Evolutionary conservation across 441 rosid species (phyloP).

Genomic region (Adansonia grandidieri): DNA sequence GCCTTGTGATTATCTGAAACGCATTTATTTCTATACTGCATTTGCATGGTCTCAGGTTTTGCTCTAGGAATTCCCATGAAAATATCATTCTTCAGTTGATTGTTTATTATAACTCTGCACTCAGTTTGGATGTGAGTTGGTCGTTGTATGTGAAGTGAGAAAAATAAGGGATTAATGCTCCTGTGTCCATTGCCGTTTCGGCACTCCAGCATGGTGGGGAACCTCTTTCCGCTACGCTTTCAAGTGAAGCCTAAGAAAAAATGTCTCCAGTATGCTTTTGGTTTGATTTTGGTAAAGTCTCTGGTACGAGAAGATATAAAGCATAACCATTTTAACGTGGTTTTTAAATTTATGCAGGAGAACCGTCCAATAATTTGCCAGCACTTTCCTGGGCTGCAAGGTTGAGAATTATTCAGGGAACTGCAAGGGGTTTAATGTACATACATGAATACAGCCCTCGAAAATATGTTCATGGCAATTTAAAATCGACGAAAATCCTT

Average conservation of each 20-base stretch:
- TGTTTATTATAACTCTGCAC: no score
- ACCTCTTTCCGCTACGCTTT: not conserved
- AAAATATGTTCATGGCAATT: constrained; percentile 72
- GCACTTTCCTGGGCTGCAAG: constrained; percentile 71
- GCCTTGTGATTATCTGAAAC: not conserved
- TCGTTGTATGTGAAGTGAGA: no score
- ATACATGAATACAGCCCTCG: constrained; percentile 76
- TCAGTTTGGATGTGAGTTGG: no score
- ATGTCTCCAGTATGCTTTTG: not conserved
- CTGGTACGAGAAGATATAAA: not conserved
- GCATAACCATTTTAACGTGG: no score
- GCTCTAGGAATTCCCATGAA: no score
- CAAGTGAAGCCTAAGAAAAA: not conserved
- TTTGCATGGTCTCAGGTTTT: not conserved
- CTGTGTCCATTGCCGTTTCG: not conserved
- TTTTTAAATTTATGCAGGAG: constrained; percentile 37
- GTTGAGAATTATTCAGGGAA: constrained; percentile 78
- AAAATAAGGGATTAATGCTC: not conserved
- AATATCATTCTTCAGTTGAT: not conserved
- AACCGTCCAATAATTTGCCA: constrained; percentile 46
- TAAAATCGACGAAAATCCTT: constrained; percentile 80
- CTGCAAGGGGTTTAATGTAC: constrained; percentile 76
- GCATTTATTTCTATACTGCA: not conserved
- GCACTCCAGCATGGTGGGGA: not conserved
- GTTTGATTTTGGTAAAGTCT: not conserved